Evolutionary conservation across 306 rosid species (phyloP), one percentile per base, ranked within the genome.

Genomic region (Benincasa hispida): DNA sequence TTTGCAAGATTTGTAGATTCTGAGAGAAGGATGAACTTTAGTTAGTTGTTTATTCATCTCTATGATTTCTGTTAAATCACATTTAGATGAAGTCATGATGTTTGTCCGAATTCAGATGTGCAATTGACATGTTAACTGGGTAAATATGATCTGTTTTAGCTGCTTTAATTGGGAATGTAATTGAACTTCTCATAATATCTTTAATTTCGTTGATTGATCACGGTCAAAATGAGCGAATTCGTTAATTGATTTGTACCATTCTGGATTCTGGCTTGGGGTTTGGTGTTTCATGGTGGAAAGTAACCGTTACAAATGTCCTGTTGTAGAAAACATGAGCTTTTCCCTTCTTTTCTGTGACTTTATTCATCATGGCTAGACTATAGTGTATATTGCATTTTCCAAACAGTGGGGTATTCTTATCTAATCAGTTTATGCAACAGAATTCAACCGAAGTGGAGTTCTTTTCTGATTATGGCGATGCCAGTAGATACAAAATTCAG

Each of bases 391-490:
- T 22, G 9, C 28, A 12, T 68, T 42, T 39, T 10, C 18, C 73
- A 66, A 68, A 15, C n/a, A 14, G 53, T 45, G 48, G 17, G 24
- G 60, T 50, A 27, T 80, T 70, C 53, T 83, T 48, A 78, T 83
- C 25, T 77, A 57, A 73, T 68, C 25, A 63, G 48, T 81, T 53
- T 79, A 79, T 87, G 76, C 69, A 30, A 54, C 90, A 93, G 98
- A 86, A 60, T 86, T 81, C 93, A 50, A 59, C 81, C 30, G 98
- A 91, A 87, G 86, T 84, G 89, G 96, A 93, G 53, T 93, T 93
- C 81, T 91, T 93, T 88, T 93, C 97, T 0, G 96, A 93, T 30
- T 93, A 93, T 83, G 92, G 96, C 0, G 94, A 93, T 81, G 97
- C 92, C 80, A 93, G 61, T 79, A 86, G 94, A 70, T 91, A 88